Evolutionary conservation across 768 basidiomycete species (phyloP).

Genomic region (Panellus pusillus): DNA sequence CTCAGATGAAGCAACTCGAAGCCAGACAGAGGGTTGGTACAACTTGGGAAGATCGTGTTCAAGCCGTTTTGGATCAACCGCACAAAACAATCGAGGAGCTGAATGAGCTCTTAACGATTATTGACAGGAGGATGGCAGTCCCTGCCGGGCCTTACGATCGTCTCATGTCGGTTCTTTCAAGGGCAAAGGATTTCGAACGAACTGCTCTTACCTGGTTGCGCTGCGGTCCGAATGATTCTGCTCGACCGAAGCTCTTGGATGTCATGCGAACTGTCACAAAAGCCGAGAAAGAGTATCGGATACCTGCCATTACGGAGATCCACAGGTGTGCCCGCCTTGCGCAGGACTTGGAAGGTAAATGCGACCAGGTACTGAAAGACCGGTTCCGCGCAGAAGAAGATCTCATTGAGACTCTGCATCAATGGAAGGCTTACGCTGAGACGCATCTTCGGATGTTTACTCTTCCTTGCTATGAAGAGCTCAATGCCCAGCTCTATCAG

Average conservation of each 20-base stretch:
- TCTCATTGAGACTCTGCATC: slow-evolving; percentile 68
- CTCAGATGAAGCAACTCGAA: slow-evolving; percentile 62
- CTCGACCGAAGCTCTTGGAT: slow-evolving; percentile 66
- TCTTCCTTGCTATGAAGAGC: slow-evolving; percentile 69
- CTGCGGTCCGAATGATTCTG: slow-evolving; percentile 47
- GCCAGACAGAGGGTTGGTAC: slow-evolving; percentile 65
- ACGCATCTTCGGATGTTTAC: slow-evolving; percentile 73
- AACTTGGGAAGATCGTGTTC: slow-evolving; percentile 76
- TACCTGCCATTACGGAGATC: slow-evolving; percentile 62
- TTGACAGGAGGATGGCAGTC: slow-evolving; percentile 68
- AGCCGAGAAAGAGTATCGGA: slow-evolving; percentile 77
- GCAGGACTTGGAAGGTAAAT: slow-evolving; percentile 72
- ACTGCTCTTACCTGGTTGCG: slow-evolving; percentile 72
- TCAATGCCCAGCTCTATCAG: slow-evolving; percentile 63
- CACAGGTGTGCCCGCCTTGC: slow-evolving; percentile 74
- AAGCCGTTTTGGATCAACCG: slow-evolving; percentile 62
- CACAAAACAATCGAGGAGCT: slow-evolving; percentile 77
- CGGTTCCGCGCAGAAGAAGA: slow-evolving; percentile 60
- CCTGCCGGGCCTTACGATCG: slow-evolving; percentile 66
- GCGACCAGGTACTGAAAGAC: slow-evolving; percentile 71
- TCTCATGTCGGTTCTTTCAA: slow-evolving; percentile 60
- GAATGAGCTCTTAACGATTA: slow-evolving; percentile 60
- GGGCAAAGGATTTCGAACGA: slow-evolving; percentile 79
- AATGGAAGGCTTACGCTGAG: slow-evolving; percentile 73
- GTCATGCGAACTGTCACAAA: slow-evolving; percentile 67